Evolutionary conservation across 83 land plant species (phyloP), one percentile per base, ranked within the genome.

Genomic region (Diphasiastrum complanatum): DNA sequence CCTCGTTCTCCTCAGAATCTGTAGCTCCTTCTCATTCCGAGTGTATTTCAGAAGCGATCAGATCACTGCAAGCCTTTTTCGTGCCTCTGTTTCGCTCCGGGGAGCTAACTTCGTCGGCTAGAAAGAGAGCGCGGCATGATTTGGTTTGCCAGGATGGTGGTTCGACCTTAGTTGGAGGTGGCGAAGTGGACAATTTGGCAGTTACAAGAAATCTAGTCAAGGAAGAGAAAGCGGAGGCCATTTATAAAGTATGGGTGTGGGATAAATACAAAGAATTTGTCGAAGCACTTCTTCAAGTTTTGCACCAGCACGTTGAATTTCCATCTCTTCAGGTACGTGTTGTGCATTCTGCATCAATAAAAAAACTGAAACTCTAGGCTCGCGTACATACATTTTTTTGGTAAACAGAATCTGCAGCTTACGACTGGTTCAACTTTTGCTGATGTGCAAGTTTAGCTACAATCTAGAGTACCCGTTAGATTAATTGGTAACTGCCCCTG

Each of bases 1-100:
- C 57, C 0, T 53, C 74, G 2, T 8, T 29, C 30, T 11, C 73
- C 0, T 26, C 69, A 5, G 35, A 64, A 0, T 72, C 79, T 0
- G 56, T 78, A 12, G 0, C 40, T 43, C 16, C 61, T 4, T 43
- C 64, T 4, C 18, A 48, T 14, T 19, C 33, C 12, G 66, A 67
- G 8, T 53, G 57, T 36, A 63, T 78, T 33, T 59, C 77, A 25
- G 88, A 92, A 47, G 71, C 88, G 30, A 70, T 92, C 27, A 75
- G 81, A 49, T 77, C 82, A 3, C 75, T 92, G 12, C 96, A 85
- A 45, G 72, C 99, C 24, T 95, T 89, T 71, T 95, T 95, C 69
- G 29, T 74, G 4, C 81, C 95, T 8, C 47, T 85, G 27, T 55
- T 86, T 14, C 43, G 56, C 31, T 63, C 73, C 2, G 69, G 58